Conservation (phyloP, 2,329 filamentous ascomycete species). For the Neocatenulostroma microsporum region DNA sequence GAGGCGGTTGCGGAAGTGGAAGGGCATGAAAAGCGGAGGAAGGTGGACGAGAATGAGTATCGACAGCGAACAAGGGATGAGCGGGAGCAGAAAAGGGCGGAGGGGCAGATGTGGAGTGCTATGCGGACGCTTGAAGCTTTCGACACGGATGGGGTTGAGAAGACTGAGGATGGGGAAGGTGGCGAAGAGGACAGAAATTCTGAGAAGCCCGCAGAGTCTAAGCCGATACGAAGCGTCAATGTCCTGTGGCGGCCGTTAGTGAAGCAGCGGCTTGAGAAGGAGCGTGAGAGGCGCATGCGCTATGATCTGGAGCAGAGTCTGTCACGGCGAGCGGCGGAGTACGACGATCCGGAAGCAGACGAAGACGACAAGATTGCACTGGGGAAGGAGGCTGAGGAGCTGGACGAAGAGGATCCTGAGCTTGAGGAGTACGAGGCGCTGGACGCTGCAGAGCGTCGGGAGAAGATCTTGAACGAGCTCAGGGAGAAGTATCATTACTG, state of each 20-base stretch:
- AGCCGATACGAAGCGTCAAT: slow-evolving; percentile 51
- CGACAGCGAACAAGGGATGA: slow-evolving; percentile 63
- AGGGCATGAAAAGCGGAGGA: slow-evolving; percentile 50
- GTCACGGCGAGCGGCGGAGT: slow-evolving; percentile 51
- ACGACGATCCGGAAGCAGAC: slow-evolving; percentile 62
- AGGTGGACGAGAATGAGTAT: slow-evolving; percentile 62
- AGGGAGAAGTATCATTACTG: slow-evolving; percentile 71
- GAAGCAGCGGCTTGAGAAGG: slow-evolving; percentile 59
- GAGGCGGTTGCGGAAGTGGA: slow-evolving; percentile 49
- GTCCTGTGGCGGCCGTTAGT: slow-evolving; percentile 73
- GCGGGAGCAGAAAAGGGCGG: slow-evolving; percentile 58
- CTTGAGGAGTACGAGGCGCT: slow-evolving; percentile 71
- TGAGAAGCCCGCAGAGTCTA: slow-evolving; percentile 20
- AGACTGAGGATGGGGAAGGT: slow-evolving; percentile 18
- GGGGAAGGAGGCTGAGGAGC: slow-evolving; percentile 55
- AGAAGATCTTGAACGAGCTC: slow-evolving; percentile 59
- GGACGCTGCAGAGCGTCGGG: slow-evolving; percentile 57
- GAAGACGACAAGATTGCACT: slow-evolving; percentile 62
- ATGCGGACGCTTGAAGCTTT: slow-evolving; percentile 77
- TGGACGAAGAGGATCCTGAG: slow-evolving; percentile 73
- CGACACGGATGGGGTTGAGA: slow-evolving; percentile 47
- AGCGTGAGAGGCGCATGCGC: slow-evolving; percentile 58
- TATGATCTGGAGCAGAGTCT: slow-evolving; percentile 60
- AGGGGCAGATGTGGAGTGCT: slow-evolving; percentile 65
- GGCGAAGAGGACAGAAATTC: slow-evolving; percentile 8